Percentiles rank a stretch among this genome's conserved stretches.
phyloP scores from a whole-genome alignment of 1,284 basidiomycete species.

The Apiotrichum brassicae region DNA sequence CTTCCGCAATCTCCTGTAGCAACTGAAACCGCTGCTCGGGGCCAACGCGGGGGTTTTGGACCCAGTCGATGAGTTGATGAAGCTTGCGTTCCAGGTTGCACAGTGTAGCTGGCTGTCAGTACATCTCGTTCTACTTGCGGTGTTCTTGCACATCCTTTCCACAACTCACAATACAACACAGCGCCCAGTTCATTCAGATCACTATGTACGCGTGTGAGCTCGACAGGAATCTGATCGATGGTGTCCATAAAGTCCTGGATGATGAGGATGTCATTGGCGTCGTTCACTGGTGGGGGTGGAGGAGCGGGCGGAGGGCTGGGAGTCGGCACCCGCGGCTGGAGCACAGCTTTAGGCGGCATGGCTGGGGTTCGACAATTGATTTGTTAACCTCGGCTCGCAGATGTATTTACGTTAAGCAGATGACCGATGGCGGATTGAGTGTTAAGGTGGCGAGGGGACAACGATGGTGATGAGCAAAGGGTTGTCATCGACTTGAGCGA shows the following conservation, averaged over 20 bases:
- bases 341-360: constrained; percentile 37
- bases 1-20: constrained; percentile 87
- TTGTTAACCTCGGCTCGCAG: no score
- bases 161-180: constrained; percentile 64
- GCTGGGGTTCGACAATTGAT: no score
- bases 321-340: constrained; percentile 21
- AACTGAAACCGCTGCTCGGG: constrained; percentile 79
- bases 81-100: constrained; percentile 71
- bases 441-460: no score
- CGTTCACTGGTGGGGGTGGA: constrained; percentile 43
- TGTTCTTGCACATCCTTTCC: background rate
- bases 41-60: constrained; percentile 59
- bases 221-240: constrained; percentile 86
- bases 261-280: constrained; percentile 43
- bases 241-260: constrained; percentile 81
- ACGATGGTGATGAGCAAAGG: no score
- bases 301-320: constrained; percentile 57
- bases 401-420: no score
- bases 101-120: constrained; percentile 56
- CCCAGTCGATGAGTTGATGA: constrained; percentile 63
- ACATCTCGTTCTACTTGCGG: no score
- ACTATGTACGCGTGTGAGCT: constrained; percentile 87
- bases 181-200: constrained; percentile 98
- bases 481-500: no score
- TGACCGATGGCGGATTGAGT: background rate